A percentile compares a stretch with the other conserved stretches of the same genome.
Conservation (phyloP, 768 basidiomycete species). For the Mycena floridula region DNA sequence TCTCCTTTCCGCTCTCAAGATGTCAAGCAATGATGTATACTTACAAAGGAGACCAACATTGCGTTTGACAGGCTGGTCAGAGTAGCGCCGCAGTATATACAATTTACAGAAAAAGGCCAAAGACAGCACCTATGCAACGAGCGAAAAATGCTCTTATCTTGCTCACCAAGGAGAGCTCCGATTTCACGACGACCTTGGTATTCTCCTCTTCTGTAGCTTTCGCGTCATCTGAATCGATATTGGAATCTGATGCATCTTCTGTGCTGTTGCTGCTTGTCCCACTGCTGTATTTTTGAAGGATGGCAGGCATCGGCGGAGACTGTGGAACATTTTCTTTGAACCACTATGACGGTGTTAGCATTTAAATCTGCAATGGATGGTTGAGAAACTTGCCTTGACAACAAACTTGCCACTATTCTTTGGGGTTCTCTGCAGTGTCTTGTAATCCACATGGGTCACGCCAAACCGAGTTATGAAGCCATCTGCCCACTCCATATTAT, state of each 20-base stretch:
- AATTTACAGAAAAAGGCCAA: too few relatives aligned
- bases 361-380: not conserved
- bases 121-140: not conserved
- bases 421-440: constrained; percentile 59
- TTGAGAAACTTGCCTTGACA: constrained; percentile 34
- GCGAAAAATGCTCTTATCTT: not conserved
- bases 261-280: not conserved
- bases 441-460: constrained; percentile 66
- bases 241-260: too few relatives aligned
- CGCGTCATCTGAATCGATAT: not conserved
- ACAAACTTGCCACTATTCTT: constrained; percentile 58
- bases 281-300: not conserved
- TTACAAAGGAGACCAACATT: not conserved
- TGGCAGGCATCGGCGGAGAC: not conserved
- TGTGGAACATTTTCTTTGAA: constrained; percentile 26
- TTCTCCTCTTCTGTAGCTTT: not conserved
- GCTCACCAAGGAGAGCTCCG: not conserved
- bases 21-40: not conserved
- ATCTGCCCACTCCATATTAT: constrained; percentile 77
- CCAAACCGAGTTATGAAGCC: constrained; percentile 66
- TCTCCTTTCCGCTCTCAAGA: too few relatives aligned
- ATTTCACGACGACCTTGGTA: not conserved
- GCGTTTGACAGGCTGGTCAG: too few relatives aligned
- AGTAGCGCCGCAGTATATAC: too few relatives aligned
- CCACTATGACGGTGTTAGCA: constrained; percentile 23